Evolutionary conservation across 768 basidiomycete genomes (phyloP).

Genomic region (Tricholoma hemisulphureum): DNA sequence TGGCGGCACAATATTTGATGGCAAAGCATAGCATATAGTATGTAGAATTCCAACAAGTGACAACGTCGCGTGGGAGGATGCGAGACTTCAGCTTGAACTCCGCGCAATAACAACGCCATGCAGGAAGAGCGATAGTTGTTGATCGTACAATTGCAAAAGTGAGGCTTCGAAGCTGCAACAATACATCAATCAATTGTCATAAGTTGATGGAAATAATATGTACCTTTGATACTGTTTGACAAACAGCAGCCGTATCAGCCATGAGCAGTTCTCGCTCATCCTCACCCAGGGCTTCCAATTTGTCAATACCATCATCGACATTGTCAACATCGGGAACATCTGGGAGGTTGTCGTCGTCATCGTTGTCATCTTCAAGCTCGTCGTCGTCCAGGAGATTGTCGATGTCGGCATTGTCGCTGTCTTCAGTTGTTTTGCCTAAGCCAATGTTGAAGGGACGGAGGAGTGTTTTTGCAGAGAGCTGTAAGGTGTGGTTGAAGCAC

Average conservation of each 20-base stretch:
- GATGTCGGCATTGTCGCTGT: neutral
- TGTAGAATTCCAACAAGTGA: too few relatives aligned
- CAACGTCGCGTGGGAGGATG: too few relatives aligned
- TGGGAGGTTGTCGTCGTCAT: slow-evolving; percentile 13
- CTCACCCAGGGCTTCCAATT: slow-evolving; percentile 9
- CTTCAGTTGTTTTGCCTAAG: slow-evolving; percentile 1
- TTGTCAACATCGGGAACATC: slow-evolving; percentile 1
- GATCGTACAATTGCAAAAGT: slow-evolving; percentile 21
- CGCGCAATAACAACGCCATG: slow-evolving; percentile 30
- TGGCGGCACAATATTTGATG: slow-evolving; percentile 18
- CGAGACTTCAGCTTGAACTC: too few relatives aligned
- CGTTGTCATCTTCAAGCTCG: slow-evolving; percentile 12
- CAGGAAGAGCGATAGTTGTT: slow-evolving; percentile 27
- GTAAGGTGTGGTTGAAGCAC: slow-evolving; percentile 40
- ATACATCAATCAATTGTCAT: neutral
- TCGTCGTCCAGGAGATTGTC: slow-evolving; percentile 6
- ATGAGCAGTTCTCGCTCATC: slow-evolving; percentile 2
- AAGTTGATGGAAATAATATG: neutral
- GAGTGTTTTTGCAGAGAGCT: slow-evolving; percentile 32
- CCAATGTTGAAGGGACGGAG: slow-evolving; percentile 31
- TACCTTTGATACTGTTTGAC: too few relatives aligned
- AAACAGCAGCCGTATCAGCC: neutral
- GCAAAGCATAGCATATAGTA: slow-evolving; percentile 29
- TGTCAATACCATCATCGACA: neutral
- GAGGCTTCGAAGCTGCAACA: slow-evolving; percentile 18